phyloP scores from a whole-genome alignment of 1,139 yeast genomes.

The Arxiozyma heterogenica region DNA sequence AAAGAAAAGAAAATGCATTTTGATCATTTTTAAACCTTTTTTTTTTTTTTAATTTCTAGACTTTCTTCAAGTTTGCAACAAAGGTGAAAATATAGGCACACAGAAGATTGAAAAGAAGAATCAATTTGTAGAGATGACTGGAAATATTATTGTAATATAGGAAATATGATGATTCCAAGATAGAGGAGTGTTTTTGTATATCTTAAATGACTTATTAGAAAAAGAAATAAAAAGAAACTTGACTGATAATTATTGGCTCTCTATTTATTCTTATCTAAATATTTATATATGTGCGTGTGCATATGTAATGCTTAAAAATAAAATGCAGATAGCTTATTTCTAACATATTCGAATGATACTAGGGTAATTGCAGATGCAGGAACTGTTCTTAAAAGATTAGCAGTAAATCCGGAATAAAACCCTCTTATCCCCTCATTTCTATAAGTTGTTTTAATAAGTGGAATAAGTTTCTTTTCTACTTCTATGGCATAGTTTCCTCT shows the following conservation, averaged over 20 bases:
- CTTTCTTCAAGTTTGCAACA: too few relatives aligned
- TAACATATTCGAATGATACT: constrained; percentile 85
- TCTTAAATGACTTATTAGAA: not conserved
- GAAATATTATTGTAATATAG: too few relatives aligned
- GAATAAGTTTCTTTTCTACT: constrained; percentile 32
- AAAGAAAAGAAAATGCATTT: too few relatives aligned
- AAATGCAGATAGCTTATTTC: constrained; percentile 30
- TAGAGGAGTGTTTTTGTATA: not conserved
- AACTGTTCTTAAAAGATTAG: constrained; percentile 81
- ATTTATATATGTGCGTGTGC: not conserved
- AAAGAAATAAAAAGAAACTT: too few relatives aligned
- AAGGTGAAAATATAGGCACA: not conserved
- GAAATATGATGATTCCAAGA: not conserved
- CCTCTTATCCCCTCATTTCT: constrained; percentile 68
- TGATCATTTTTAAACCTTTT: too few relatives aligned
- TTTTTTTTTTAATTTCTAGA: too few relatives aligned
- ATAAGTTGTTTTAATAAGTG: constrained; percentile 47
- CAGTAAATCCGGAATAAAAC: constrained; percentile 81
- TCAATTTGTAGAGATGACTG: not conserved
- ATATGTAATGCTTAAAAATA: not conserved
- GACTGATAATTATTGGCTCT: too few relatives aligned
- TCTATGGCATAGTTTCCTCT: constrained; percentile 17
- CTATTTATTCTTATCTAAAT: not conserved
- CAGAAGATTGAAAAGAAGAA: not conserved
- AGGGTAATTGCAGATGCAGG: constrained; percentile 93